Evolutionary conservation across 1,284 basidiomycete genomes (phyloP).

Genomic region (Leccinum pachyderme): DNA sequence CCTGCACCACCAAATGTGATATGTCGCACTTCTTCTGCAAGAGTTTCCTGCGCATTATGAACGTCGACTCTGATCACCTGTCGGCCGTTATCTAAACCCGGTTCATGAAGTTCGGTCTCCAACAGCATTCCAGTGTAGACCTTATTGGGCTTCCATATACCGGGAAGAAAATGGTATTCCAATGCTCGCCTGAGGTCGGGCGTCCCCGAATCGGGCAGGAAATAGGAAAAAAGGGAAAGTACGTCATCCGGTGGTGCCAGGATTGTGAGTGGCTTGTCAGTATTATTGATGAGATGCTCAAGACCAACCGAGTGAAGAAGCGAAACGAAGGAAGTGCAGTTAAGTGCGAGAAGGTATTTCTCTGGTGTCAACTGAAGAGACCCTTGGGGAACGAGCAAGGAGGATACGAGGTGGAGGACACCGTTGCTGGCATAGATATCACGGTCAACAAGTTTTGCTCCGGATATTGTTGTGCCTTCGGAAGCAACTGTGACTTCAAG

Average conservation of each 20-base stretch:
- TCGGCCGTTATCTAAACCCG: slow-evolving; percentile 60
- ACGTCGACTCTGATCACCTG: slow-evolving; percentile 80
- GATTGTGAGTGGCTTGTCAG: slow-evolving; percentile 71
- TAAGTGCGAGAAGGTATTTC: slow-evolving; percentile 87
- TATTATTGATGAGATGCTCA: slow-evolving; percentile 75
- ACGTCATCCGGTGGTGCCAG: slow-evolving; percentile 91
- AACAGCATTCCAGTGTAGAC: slow-evolving; percentile 74
- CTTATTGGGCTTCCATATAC: slow-evolving; percentile 67
- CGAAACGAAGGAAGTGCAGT: slow-evolving; percentile 89
- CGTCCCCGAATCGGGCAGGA: slow-evolving; percentile 63
- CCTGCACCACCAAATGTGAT: slow-evolving; percentile 86
- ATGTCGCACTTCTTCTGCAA: slow-evolving; percentile 44
- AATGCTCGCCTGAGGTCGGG: slow-evolving; percentile 65
- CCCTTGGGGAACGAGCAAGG: slow-evolving; percentile 76
- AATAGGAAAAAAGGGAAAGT: slow-evolving; percentile 53
- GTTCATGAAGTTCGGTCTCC: slow-evolving; percentile 73
- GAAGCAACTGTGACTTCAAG: slow-evolving; percentile 58
- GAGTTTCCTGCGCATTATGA: slow-evolving; percentile 44
- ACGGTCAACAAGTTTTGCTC: slow-evolving; percentile 60
- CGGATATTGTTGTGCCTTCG: slow-evolving; percentile 61
- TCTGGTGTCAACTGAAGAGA: slow-evolving; percentile 85
- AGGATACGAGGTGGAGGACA: slow-evolving; percentile 87
- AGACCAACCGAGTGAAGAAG: slow-evolving; percentile 83
- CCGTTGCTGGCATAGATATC: slow-evolving; percentile 95
- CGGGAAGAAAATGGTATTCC: slow-evolving; percentile 87